These are phyloP conservation scores for Hortiboletus flavorubellus DNA, from an alignment of 768 basidiomycete species.

Conservation along the genomic window DNA sequence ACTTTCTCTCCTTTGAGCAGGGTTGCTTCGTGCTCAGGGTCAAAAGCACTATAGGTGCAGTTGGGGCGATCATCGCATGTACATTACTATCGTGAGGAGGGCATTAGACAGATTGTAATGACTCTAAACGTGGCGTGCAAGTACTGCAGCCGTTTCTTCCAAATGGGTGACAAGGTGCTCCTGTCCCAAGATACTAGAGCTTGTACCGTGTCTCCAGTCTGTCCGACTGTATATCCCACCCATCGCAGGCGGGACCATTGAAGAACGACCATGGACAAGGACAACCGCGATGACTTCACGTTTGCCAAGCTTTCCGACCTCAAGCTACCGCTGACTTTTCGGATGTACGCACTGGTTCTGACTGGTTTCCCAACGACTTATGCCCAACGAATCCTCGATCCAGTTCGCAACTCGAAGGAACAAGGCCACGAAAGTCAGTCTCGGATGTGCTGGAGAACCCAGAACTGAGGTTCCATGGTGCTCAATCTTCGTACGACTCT, in stretches of 20 bases:
- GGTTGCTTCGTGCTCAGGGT: constrained; percentile 11
- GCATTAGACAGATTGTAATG: not conserved
- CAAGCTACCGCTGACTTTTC: constrained; percentile 81
- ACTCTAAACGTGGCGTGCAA: too few relatives aligned
- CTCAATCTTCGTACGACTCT: constrained; percentile 62
- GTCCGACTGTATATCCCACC: not conserved
- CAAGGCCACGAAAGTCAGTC: constrained; percentile 64
- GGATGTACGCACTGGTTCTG: constrained; percentile 52
- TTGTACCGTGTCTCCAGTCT: not conserved
- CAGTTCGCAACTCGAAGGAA: constrained; percentile 86
- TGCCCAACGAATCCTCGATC: not conserved
- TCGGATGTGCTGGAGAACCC: constrained; percentile 83
- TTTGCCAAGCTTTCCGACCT: constrained; percentile 90
- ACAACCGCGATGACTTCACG: constrained; percentile 82
- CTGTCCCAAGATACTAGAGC: not conserved
- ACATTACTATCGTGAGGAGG: constrained; percentile 2
- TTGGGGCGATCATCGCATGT: constrained; percentile 15
- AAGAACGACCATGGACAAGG: constrained; percentile 46
- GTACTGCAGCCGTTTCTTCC: not conserved
- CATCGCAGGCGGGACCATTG: not conserved
- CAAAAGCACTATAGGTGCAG: constrained; percentile 30
- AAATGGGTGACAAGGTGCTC: constrained; percentile 2
- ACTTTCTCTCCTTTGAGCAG: constrained; percentile 5
- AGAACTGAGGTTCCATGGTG: constrained; percentile 78
- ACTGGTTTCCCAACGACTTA: not conserved